These are phyloP conservation scores for Lachancea lanzarotensis DNA, from an alignment of 805 yeast genomes.

Conservation along the genomic window DNA sequence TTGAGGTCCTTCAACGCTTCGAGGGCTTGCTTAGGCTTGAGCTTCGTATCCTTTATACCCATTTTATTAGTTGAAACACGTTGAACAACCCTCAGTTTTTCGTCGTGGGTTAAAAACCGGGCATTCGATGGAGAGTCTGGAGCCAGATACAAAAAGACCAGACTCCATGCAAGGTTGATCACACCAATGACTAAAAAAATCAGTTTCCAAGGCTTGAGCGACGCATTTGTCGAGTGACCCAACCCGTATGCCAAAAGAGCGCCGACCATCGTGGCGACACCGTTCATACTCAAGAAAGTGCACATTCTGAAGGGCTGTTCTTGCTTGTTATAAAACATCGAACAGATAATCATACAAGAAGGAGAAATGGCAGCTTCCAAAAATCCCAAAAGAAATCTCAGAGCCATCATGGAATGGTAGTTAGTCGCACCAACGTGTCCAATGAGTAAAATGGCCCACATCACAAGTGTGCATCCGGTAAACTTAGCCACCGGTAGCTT, in stretches of 20 bases:
- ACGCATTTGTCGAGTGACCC: slow-evolving; percentile 18
- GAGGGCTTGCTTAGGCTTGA: slow-evolving; percentile 12
- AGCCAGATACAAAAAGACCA: slow-evolving; percentile 28
- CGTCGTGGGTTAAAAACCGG: slow-evolving; percentile 32
- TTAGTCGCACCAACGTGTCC: slow-evolving; percentile 18
- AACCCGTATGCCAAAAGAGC: slow-evolving; percentile 26
- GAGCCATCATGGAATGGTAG: slow-evolving; percentile 16
- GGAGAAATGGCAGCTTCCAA: slow-evolving; percentile 31
- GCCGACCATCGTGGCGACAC: slow-evolving; percentile 25
- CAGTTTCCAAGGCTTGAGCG: slow-evolving; percentile 24
- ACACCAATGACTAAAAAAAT: slow-evolving; percentile 29
- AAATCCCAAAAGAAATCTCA: slow-evolving; percentile 21
- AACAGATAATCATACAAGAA: slow-evolving; percentile 31
- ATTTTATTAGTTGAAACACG: slow-evolving; percentile 22
- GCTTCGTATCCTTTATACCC: slow-evolving; percentile 17
- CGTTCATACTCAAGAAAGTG: slow-evolving; percentile 33
- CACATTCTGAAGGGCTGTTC: slow-evolving; percentile 33
- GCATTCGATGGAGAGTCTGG: slow-evolving; percentile 36
- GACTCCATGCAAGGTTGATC: slow-evolving; percentile 33
- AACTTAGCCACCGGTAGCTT: slow-evolving; percentile 25
- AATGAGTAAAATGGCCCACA: slow-evolving; percentile 16
- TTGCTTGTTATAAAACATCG: slow-evolving; percentile 29
- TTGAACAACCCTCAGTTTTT: slow-evolving; percentile 22
- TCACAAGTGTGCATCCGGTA: slow-evolving; percentile 17
- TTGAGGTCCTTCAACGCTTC: slow-evolving; percentile 14